Conservation (phyloP, 768 basidiomycete genomes). For the Lentinula detonsa region DNA sequence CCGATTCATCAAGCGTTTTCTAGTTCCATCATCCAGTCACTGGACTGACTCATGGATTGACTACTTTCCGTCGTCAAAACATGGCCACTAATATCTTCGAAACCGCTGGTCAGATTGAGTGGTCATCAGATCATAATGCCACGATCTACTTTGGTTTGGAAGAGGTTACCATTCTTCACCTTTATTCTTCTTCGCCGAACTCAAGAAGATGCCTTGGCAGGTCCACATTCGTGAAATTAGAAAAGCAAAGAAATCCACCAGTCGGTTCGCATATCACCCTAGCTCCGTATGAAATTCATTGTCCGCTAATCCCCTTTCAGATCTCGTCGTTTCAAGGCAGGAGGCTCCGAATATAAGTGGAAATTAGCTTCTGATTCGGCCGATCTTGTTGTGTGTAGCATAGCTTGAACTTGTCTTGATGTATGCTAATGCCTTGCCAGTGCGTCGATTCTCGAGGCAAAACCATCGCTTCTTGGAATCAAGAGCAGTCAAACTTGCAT, state of each 20-base stretch:
- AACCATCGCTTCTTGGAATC: slow-evolving; percentile 42
- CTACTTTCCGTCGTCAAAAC: slow-evolving; percentile 46
- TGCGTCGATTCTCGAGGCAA: slow-evolving; percentile 44
- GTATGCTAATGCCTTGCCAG: slow-evolving; percentile 19
- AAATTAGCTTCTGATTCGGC: slow-evolving; percentile 34
- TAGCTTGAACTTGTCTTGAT: neutral
- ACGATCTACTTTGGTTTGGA: slow-evolving; percentile 44
- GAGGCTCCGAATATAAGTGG: slow-evolving; percentile 51
- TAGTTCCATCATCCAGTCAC: slow-evolving; percentile 42
- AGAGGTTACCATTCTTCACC: slow-evolving; percentile 24
- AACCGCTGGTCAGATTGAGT: slow-evolving; percentile 48
- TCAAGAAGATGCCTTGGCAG: slow-evolving; percentile 8
- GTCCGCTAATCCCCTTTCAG: slow-evolving; percentile 18
- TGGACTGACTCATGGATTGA: slow-evolving; percentile 32
- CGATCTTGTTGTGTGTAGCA: slow-evolving; percentile 36
- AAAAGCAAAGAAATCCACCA: slow-evolving; percentile 38
- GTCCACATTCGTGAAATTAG: slow-evolving; percentile 41
- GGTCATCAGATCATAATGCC: slow-evolving; percentile 39
- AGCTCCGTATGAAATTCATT: neutral
- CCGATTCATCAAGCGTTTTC: neutral
- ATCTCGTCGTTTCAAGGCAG: slow-evolving; percentile 49
- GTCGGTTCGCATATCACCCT: slow-evolving; percentile 33
- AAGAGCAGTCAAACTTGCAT: slow-evolving; percentile 29
- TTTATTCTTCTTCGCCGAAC: neutral
- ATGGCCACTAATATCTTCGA: slow-evolving; percentile 37